Conservation (phyloP, 1,284 basidiomycete genomes). For the Irpex lacteus region DNA sequence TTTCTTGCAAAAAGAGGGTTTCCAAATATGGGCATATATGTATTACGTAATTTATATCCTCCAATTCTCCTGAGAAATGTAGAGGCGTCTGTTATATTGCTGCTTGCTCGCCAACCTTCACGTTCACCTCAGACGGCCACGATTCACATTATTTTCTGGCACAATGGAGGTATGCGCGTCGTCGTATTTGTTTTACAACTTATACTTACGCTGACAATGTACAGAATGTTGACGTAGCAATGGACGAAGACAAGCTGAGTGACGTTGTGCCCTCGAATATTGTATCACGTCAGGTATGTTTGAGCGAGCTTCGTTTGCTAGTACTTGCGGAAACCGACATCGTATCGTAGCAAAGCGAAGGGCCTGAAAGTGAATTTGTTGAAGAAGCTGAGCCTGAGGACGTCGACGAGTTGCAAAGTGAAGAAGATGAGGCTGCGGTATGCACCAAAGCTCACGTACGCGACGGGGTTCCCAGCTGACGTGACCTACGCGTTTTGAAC, state of each 20-base stretch:
- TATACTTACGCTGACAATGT: not conserved
- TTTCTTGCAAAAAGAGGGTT: not conserved
- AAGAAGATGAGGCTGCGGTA: conserved; percentile 45
- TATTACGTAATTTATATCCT: not conserved
- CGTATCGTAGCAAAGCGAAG: conserved; percentile 60
- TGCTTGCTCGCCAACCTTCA: conserved; percentile 1
- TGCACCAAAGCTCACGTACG: conserved; percentile 17
- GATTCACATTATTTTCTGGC: not conserved
- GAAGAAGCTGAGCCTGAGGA: conserved; percentile 45
- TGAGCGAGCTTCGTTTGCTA: not conserved
- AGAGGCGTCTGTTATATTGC: not conserved
- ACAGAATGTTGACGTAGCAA: conserved; percentile 21
- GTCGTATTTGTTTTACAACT: not conserved
- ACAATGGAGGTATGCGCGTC: not conserved
- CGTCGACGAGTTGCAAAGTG: conserved; percentile 65
- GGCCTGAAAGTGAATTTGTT: conserved; percentile 62
- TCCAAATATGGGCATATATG: not conserved
- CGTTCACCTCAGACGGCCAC: not conserved
- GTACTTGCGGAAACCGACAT: not conserved
- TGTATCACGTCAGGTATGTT: conserved; percentile 70
- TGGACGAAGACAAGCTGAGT: conserved; percentile 76
- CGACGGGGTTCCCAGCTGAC: conserved; percentile 8
- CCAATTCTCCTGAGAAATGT: not conserved
- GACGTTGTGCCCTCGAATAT: conserved; percentile 82
- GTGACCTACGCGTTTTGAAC: conserved; percentile 17